A percentile compares a stretch with the other conserved stretches of the same genome.
phyloP scores from a whole-genome alignment of 2,329 filamentous ascomycete genomes.

The Sarocladiaceae sp. region DNA sequence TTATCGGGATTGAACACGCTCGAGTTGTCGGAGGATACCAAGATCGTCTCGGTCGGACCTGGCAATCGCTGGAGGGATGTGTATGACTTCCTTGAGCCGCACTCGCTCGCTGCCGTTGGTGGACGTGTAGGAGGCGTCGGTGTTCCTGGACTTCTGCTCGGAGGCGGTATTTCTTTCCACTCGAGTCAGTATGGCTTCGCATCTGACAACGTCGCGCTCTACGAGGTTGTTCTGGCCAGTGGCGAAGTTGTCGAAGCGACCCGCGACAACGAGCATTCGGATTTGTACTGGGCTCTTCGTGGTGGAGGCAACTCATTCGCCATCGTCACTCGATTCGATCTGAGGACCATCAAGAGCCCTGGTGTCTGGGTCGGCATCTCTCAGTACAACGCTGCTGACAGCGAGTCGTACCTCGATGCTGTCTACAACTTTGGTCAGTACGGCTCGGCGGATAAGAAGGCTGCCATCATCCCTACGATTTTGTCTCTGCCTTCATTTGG shows the following conservation, averaged over 20 bases:
- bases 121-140: conserved; percentile 14
- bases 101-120: conserved; percentile 11
- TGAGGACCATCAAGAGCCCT: conserved; percentile 18
- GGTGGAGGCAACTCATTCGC: conserved; percentile 32
- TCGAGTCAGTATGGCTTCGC: conserved; percentile 23
- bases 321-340: conserved; percentile 28
- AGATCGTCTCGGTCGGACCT: conserved; percentile 34
- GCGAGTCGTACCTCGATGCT: conserved; percentile 13
- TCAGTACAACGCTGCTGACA: conserved; percentile 11
- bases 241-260: conserved; percentile 35
- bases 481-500: conserved; percentile 13
- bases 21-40: conserved; percentile 18
- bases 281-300: conserved; percentile 31
- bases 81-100: conserved; percentile 10
- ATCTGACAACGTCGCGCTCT: conserved; percentile 26
- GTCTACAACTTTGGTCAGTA: conserved; percentile 17
- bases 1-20: conserved; percentile 14
- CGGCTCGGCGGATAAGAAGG: conserved; percentile 13
- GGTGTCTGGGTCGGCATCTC: conserved; percentile 14
- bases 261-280: conserved; percentile 22
- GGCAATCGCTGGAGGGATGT: conserved; percentile 35
- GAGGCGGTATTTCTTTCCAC: conserved; percentile 17
- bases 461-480: conserved; percentile 16
- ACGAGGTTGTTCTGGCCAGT: conserved; percentile 37
- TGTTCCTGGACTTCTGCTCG: conserved; percentile 13